Conservation (phyloP, 2,329 filamentous ascomycete species). For the Fusarium sp. region DNA sequence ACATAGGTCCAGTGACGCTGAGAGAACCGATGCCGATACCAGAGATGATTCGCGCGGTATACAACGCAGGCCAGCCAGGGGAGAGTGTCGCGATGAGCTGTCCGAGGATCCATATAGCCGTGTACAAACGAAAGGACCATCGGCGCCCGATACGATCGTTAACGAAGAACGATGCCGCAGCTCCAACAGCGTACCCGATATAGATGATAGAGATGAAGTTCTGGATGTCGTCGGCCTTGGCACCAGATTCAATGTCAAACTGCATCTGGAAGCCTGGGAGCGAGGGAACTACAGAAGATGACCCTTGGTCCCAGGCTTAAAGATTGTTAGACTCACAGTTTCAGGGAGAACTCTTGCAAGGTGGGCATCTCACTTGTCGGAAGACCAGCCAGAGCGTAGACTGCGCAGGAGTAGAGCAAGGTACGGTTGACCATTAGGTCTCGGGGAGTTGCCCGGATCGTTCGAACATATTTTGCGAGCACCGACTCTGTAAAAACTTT, state of each 20-base stretch:
- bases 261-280: conserved; percentile 32
- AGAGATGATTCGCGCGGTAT: conserved; percentile 55
- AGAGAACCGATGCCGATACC: conserved; percentile 58
- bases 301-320: conserved; percentile 37
- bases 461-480: background rate
- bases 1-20: conserved; percentile 56
- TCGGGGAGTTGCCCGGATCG: background rate
- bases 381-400: background rate
- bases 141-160: conserved; percentile 55
- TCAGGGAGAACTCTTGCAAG: too few relatives aligned
- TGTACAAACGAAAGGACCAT: conserved; percentile 59
- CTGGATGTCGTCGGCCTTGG: conserved; percentile 27
- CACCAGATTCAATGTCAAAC: conserved; percentile 31
- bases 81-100: conserved; percentile 53
- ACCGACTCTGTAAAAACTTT: background rate
- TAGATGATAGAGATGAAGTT: conserved; percentile 40
- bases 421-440: background rate
- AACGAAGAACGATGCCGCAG: conserved; percentile 28
- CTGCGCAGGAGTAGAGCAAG: background rate
- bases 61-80: conserved; percentile 49
- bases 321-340: too few relatives aligned
- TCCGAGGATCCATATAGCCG: conserved; percentile 52
- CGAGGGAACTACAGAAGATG: conserved; percentile 36
- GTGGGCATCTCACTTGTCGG: background rate
- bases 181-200: conserved; percentile 37